A percentile compares a stretch with the other conserved stretches of the same genome.
phyloP scores from a whole-genome alignment of 2,329 filamentous ascomycete genomes.

The Alternaria sp. region DNA sequence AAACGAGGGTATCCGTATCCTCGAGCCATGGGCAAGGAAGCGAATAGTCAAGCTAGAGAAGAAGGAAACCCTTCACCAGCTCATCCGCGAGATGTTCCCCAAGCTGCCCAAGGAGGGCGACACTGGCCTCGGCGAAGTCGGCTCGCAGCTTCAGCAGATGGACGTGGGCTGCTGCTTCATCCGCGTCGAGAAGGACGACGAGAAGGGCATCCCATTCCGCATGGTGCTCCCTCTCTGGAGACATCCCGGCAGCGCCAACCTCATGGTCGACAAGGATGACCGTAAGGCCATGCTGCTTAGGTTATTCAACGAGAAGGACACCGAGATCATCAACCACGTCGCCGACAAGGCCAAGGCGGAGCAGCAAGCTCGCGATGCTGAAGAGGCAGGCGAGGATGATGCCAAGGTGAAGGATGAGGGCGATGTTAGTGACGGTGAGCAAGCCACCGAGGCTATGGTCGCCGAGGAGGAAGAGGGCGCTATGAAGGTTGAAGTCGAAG shows the following conservation, averaged over 20 bases:
- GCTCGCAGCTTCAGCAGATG: constrained; percentile 77
- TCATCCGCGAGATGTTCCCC: constrained; percentile 97
- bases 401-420: constrained; percentile 8
- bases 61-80: constrained; percentile 77
- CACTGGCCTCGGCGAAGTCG: constrained; percentile 83
- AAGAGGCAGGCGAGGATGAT: constrained; percentile 19
- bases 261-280: constrained; percentile 99
- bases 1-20: constrained; percentile 87
- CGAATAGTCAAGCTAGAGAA: constrained; percentile 77
- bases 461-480: constrained; percentile 8
- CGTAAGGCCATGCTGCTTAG: constrained; percentile 87
- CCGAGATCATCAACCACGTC: constrained; percentile 64
- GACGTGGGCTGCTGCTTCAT: constrained; percentile 92
- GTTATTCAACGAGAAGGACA: constrained; percentile 87
- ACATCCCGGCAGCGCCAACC: constrained; percentile 86
- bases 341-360: constrained; percentile 42
- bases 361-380: constrained; percentile 23
- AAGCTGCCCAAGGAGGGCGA: constrained; percentile 78
- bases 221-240: constrained; percentile 95
- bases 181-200: constrained; percentile 76
- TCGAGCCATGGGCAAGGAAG: constrained; percentile 87
- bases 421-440: constrained; percentile 7
- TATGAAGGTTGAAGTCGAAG: constrained; percentile 6
- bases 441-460: constrained; percentile 9
- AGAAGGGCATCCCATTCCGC: constrained; percentile 71